Percentiles rank a stretch among this genome's conserved stretches.
Conservation (phyloP, 2,329 filamentous ascomycete genomes). For the Sporothrix brasiliensis region DNA sequence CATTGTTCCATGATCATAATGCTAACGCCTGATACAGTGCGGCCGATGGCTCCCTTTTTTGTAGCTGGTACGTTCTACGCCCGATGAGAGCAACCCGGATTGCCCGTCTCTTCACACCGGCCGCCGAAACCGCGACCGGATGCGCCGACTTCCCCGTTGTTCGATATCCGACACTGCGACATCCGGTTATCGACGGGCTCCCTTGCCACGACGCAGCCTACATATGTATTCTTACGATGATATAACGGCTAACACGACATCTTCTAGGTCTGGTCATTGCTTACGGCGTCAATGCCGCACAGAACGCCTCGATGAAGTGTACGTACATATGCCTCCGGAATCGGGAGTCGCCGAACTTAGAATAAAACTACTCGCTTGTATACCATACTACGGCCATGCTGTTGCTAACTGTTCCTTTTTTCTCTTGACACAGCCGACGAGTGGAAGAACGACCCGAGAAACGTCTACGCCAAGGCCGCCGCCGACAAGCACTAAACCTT, state of each 20-base stretch:
- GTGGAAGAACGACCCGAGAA: constrained; percentile 96
- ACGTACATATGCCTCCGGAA: constrained; percentile 41
- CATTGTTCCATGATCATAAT: neutral
- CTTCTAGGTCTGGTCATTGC: constrained; percentile 74
- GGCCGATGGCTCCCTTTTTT: constrained; percentile 92
- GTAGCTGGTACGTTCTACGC: constrained; percentile 73
- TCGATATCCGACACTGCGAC: constrained; percentile 2
- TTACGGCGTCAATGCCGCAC: constrained; percentile 87
- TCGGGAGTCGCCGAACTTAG: too few relatives aligned
- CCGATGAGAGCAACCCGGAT: neutral
- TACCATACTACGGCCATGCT: too few relatives aligned
- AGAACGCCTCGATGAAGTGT: constrained; percentile 78
- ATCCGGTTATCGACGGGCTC: neutral
- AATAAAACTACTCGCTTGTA: neutral
- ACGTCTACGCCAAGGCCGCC: constrained; percentile 61
- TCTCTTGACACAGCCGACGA: constrained; percentile 68
- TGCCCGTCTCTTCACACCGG: neutral
- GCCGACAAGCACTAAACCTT: constrained; percentile 37
- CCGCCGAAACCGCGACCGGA: neutral
- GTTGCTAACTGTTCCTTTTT: neutral
- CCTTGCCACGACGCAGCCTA: neutral
- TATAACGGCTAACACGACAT: neutral
- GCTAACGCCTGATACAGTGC: constrained; percentile 59
- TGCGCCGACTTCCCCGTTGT: neutral
- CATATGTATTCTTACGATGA: neutral